Evolutionary conservation across 192 early-diverging fungal genomes (phyloP), one percentile per base, ranked within the genome.

Genomic region (Obelidium mucronatum): DNA sequence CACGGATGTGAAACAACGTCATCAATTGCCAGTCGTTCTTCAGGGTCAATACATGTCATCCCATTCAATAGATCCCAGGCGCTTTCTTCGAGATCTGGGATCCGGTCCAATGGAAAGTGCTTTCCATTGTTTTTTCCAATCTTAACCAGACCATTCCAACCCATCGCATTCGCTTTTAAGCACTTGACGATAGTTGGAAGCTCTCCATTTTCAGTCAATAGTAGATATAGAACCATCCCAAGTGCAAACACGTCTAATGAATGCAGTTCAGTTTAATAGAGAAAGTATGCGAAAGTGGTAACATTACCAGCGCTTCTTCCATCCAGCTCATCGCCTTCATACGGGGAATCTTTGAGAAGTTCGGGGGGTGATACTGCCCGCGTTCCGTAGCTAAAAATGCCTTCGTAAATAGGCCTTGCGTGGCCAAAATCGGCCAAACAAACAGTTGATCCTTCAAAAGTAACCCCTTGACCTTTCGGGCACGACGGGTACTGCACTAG

Each of bases 351-450:
- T 1, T 2, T 5, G 33, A 67, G 52, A 4, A 76, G 31, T 53
- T 76, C 74, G 26, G 64, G 64, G 22, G 64, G 33, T 11, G 42
- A 31, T 26, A 67, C 1, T 52, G 67, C 64, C 1, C 34, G 26
- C 1, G 74, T 76, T 15, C 74, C 74, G 31, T 67, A 76, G 15
- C 52, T 51, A 19, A 15, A 15, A 1, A 76, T 55, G 0, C 65
- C 53, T 0, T 36, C 2, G 11, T 26, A 11, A 51, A 40, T 6
- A 30, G n/a, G 69, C 24, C 36, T 6, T 3, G 44, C 37, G 64
- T 76, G 74, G 1, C 74, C 74, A 52, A 67, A 76, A 64, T 76
- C 74, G 4, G 63, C 62, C 0, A 76, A 31, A 31, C 26, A n/a
- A 24, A 67, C 64, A 17, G 17, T 39, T 5, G 66, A 67, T 2